Evolutionary conservation across 441 rosid species (phyloP).

Genomic region (Erodium trifolium): DNA sequence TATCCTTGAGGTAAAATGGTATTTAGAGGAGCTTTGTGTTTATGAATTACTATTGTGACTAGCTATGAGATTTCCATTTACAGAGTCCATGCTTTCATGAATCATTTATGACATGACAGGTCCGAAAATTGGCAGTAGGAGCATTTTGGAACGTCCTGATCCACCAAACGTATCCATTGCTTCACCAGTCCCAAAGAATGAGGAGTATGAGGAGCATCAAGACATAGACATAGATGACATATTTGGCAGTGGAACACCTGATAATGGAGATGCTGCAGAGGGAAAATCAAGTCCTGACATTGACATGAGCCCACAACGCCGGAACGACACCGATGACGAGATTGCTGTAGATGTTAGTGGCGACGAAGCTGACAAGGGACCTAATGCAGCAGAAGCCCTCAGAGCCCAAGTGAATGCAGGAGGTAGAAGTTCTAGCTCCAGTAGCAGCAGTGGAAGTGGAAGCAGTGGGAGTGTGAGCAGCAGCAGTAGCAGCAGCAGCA

Average conservation of each 20-base stretch:
- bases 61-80: neutral
- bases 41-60: neutral
- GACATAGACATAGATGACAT: slow-evolving; percentile 52
- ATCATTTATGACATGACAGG: slow-evolving; percentile 19
- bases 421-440: slow-evolving; percentile 40
- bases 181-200: slow-evolving; percentile 36
- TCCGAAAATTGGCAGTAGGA: slow-evolving; percentile 26
- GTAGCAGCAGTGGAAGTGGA: slow-evolving; percentile 56
- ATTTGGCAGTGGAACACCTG: slow-evolving; percentile 51
- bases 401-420: slow-evolving; percentile 69
- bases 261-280: slow-evolving; percentile 30
- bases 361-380: slow-evolving; percentile 54
- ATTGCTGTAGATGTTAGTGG: slow-evolving; percentile 77
- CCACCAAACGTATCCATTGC: slow-evolving; percentile 23
- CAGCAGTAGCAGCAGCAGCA: slow-evolving; percentile 51
- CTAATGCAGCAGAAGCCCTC: slow-evolving; percentile 83
- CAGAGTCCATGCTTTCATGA: neutral
- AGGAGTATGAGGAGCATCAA: slow-evolving; percentile 55
- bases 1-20: too few species aligned
- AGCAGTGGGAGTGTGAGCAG: slow-evolving; percentile 49
- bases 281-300: slow-evolving; percentile 23
- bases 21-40: neutral
- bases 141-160: slow-evolving; percentile 24
- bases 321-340: slow-evolving; percentile 59
- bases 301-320: slow-evolving; percentile 25